Conservation (phyloP, 1,284 basidiomycete species). For the Moesziomyces globuligerus region DNA sequence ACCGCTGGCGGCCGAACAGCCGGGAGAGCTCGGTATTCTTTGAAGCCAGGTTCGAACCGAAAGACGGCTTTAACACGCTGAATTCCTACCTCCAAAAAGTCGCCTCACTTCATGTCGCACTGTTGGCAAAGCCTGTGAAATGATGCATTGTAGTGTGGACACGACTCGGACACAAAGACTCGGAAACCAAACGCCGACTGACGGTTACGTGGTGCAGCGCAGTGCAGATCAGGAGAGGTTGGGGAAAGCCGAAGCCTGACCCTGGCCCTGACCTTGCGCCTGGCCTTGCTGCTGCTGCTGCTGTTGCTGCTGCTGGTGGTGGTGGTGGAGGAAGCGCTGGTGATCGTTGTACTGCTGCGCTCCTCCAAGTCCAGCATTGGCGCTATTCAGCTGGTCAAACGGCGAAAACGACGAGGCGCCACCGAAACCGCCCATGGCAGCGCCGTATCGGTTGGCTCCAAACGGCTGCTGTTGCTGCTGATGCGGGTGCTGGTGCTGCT, state of each 20-base stretch:
- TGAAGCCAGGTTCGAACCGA: too few relatives aligned
- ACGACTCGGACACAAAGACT: constrained; percentile 4
- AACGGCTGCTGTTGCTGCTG: constrained; percentile 41
- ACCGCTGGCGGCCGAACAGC: too few relatives aligned
- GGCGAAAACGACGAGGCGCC: constrained; percentile 37
- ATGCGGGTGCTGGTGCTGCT: constrained; percentile 53
- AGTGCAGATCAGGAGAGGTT: constrained; percentile 27
- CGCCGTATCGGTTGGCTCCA: constrained; percentile 34
- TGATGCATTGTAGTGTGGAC: not conserved
- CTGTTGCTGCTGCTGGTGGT: constrained; percentile 28
- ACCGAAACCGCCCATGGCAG: constrained; percentile 27
- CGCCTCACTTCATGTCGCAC: too few relatives aligned
- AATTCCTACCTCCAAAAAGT: too few relatives aligned
- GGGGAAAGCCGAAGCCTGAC: constrained; percentile 18
- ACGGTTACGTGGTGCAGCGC: too few relatives aligned
- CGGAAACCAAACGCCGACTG: not conserved
- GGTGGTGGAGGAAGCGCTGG: constrained; percentile 38
- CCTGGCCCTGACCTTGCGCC: constrained; percentile 26
- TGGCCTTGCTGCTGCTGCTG: constrained; percentile 33
- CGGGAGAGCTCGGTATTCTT: too few relatives aligned
- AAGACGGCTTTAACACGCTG: too few relatives aligned
- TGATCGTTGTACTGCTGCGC: constrained; percentile 31
- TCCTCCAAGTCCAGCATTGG: constrained; percentile 24
- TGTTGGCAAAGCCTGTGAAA: too few relatives aligned
- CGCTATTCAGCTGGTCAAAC: constrained; percentile 37